Conservation (phyloP, 306 rosid species). For the Vigna nakashimae region DNA sequence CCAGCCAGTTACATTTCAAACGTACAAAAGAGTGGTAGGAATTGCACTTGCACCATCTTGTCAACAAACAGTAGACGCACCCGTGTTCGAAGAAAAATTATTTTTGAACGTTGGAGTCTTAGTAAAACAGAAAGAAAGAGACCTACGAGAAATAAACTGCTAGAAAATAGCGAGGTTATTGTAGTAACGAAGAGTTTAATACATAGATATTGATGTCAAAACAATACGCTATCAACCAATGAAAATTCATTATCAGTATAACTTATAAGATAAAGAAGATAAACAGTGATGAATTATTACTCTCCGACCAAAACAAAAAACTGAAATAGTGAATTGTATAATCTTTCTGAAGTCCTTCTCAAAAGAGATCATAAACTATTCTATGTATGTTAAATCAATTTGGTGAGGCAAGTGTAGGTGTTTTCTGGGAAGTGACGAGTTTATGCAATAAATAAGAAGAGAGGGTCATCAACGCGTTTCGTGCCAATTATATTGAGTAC, state of each 20-base stretch:
- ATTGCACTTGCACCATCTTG: conserved; percentile 6
- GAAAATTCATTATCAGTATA: too few species aligned
- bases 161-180: too few species aligned
- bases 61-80: background rate
- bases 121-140: background rate
- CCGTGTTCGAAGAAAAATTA: background rate
- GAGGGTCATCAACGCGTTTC: conserved; percentile 30
- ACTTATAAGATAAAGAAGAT: background rate
- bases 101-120: background rate
- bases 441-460: conserved; percentile 14
- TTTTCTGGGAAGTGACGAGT: conserved; percentile 10
- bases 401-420: conserved; percentile 20
- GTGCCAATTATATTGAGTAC: conserved; percentile 36
- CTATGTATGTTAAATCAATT: conserved; percentile 11
- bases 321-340: background rate
- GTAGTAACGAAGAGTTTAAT: too few species aligned
- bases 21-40: conserved; percentile 15
- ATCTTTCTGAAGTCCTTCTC: conserved; percentile 7
- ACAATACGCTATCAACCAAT: too few species aligned
- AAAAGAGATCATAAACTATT: background rate
- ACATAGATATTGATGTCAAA: too few species aligned
- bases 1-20: background rate
- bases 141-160: background rate
- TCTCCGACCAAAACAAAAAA: background rate
- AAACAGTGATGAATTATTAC: background rate